Base-by-base conservation (phyloP, 163 green algal genomes). In the Scenedesmus sp. region DNA sequence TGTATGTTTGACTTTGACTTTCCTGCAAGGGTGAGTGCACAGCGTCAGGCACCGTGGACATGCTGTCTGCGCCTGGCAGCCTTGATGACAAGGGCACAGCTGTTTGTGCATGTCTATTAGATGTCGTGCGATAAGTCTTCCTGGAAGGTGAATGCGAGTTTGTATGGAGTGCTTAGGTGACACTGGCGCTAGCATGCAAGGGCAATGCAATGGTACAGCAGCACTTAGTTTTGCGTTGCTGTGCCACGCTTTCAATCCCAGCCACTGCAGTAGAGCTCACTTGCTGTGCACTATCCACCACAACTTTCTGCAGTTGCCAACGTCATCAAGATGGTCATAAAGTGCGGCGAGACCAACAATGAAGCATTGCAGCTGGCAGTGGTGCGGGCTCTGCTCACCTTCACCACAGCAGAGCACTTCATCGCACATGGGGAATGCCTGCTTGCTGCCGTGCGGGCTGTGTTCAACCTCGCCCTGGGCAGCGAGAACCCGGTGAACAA, bases 371-470 rank as follows among this genome's bases (percentile, higher is more conserved):
- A 98, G 93, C 96, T 99, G 86, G 91, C 94, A 6, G 96, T 98
- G 18, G 94, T 99, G 20, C 96, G 96, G 10, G 97, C 97, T 34
- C 94, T 99, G 91, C 95, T 99, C 10, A 99, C 97, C 4, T 96
- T 98, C 83, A 95, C 96, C 0, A 99, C 97, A 16, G 97, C 97
- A 10, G 97, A 99, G 93, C 96, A 99, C 92, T 99, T 99, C 88
- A 92, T 98, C 8, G 94, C 96, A 26, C 97, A 99, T 89, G 97
- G 97, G 6, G 97, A 99, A 92, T 95, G 93, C 87, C 95, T 99
- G 60, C 96, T 99, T 91, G 91, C 96, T 4, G 96, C 95, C 5
- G 96, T 98, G n/a, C 89, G 95, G 26, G 95, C 96, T 1, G 96
- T 98, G 2, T 99, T 99, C 95, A 98, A 98, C 93, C 92, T 98